Conservation (phyloP, 176 grass and related monocot genomes). For the Olyra latifolia region DNA sequence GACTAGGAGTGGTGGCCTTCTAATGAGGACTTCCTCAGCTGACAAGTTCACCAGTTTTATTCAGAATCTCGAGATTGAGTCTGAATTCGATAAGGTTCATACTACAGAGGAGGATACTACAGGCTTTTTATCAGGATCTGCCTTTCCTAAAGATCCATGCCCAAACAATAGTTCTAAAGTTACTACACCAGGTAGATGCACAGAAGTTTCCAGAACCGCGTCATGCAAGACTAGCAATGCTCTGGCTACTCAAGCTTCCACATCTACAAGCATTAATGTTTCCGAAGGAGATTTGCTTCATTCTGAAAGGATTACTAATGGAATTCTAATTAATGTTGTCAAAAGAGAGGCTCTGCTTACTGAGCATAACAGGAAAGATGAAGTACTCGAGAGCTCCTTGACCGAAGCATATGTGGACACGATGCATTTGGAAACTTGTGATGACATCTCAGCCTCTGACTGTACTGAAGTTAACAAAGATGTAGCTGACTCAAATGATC, state of each 20-base stretch:
- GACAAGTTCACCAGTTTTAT: constrained; percentile 74
- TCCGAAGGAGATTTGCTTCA: constrained; percentile 74
- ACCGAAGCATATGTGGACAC: constrained; percentile 44
- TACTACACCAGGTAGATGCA: constrained; percentile 20
- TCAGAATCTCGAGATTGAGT: constrained; percentile 74
- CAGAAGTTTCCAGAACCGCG: constrained; percentile 25
- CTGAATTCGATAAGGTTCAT: constrained; percentile 37
- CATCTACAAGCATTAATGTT: constrained; percentile 41
- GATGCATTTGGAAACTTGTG: constrained; percentile 41
- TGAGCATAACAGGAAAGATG: constrained; percentile 20
- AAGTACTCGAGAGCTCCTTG: not conserved
- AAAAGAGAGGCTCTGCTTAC: constrained; percentile 50
- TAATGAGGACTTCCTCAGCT: constrained; percentile 88
- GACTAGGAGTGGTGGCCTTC: constrained; percentile 88
- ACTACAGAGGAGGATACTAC: constrained; percentile 36
- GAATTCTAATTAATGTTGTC: constrained; percentile 81
- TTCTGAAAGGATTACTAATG: constrained; percentile 53
- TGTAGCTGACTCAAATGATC: constrained; percentile 12
- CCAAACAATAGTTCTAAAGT: constrained; percentile 22
- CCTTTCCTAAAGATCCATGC: not conserved
- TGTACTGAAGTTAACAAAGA: constrained; percentile 39
- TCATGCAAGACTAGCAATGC: not conserved
- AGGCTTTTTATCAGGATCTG: constrained; percentile 23
- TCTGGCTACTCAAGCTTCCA: constrained; percentile 33
- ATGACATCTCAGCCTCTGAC: constrained; percentile 46